Evolutionary conservation across 305 asterid genomes (phyloP).

Genomic region (Fraxinus greggii): DNA sequence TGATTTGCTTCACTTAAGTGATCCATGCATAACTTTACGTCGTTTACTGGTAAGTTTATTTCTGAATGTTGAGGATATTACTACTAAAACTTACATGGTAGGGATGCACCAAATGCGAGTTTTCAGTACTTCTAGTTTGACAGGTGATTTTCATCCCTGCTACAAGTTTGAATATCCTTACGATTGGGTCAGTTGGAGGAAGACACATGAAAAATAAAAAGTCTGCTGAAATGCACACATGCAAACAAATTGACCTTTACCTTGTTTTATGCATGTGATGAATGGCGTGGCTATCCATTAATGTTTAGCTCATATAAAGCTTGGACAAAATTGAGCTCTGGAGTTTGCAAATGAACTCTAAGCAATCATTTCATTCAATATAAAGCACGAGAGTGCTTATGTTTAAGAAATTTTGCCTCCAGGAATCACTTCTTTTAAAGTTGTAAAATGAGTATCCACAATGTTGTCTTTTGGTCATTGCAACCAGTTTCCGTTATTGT

Average conservation of each 20-base stretch:
- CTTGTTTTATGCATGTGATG: neutral
- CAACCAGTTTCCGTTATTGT: neutral
- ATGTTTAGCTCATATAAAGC: neutral
- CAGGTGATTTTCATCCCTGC: neutral
- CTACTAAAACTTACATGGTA: neutral
- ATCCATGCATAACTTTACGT: neutral
- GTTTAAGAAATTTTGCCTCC: slow-evolving; percentile 7
- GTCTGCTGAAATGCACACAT: neutral
- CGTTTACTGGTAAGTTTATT: neutral
- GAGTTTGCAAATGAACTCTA: slow-evolving; percentile 15
- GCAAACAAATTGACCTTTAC: neutral
- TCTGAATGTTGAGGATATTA: slow-evolving; percentile 15
- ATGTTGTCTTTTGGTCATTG: slow-evolving; percentile 4
- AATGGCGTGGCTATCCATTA: neutral
- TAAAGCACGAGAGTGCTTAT: slow-evolving; percentile 6
- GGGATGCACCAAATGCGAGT: neutral
- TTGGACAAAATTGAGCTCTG: neutral
- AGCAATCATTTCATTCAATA: slow-evolving; percentile 1
- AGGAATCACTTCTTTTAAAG: slow-evolving; percentile 14
- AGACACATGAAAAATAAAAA: neutral
- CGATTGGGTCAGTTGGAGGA: neutral
- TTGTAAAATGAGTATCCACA: slow-evolving; percentile 1
- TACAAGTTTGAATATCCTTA: slow-evolving; percentile 8
- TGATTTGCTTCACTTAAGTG: neutral
- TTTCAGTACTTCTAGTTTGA: slow-evolving; percentile 5